Conservation (phyloP, 192 early-diverging fungal species). For the Paraglomus occultum region DNA sequence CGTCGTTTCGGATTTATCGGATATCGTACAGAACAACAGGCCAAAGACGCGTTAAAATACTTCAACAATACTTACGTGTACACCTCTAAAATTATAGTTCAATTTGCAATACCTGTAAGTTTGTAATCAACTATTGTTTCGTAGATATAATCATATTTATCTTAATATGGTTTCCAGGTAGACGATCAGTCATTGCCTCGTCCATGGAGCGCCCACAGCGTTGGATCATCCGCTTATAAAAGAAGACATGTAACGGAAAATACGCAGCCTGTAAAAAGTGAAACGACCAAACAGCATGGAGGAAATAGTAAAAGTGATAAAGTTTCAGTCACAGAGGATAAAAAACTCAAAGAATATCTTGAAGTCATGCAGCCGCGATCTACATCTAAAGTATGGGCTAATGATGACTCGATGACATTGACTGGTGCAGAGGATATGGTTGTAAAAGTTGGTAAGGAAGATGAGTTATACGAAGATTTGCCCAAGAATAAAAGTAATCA, state of each 20-base stretch:
- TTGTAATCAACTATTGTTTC: neutral
- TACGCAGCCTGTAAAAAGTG: slow-evolving; percentile 34
- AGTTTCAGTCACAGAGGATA: slow-evolving; percentile 66
- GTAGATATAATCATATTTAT: slow-evolving; percentile 4
- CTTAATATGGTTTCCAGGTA: slow-evolving; percentile 45
- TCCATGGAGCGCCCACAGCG: slow-evolving; percentile 88
- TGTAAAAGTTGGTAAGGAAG: slow-evolving; percentile 30
- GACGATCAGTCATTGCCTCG: slow-evolving; percentile 80
- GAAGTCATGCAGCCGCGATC: slow-evolving; percentile 86
- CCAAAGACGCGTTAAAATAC: slow-evolving; percentile 72
- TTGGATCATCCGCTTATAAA: slow-evolving; percentile 79
- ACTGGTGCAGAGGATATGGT: slow-evolving; percentile 34
- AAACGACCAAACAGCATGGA: slow-evolving; percentile 43
- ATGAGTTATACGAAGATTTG: slow-evolving; percentile 31
- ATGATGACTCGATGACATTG: slow-evolving; percentile 71
- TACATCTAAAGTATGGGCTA: slow-evolving; percentile 81
- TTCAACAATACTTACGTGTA: slow-evolving; percentile 93
- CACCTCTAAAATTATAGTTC: slow-evolving; percentile 84
- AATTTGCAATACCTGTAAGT: slow-evolving; percentile 78
- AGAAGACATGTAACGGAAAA: slow-evolving; percentile 41
- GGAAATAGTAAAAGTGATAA: slow-evolving; percentile 39
- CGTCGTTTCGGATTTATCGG: slow-evolving; percentile 94
- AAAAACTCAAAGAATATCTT: slow-evolving; percentile 84
- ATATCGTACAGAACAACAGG: slow-evolving; percentile 84
- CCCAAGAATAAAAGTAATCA: slow-evolving; percentile 36